Base-by-base conservation (phyloP, 1,284 basidiomycete species). In the Sparassis latifolia region DNA sequence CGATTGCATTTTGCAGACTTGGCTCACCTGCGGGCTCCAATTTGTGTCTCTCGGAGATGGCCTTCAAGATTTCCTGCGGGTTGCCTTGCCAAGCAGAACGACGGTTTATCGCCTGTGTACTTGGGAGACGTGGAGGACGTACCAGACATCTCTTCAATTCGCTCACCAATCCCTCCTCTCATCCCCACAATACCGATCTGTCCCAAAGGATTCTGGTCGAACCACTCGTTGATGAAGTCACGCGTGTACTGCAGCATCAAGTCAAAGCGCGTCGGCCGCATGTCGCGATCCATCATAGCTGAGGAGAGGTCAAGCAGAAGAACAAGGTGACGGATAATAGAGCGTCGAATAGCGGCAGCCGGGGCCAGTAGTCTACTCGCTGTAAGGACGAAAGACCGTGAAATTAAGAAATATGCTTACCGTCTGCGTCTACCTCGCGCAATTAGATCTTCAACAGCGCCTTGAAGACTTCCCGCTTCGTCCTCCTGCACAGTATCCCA, bases 401-500 rank as follows among this genome's bases (percentile, higher is more conserved):
- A 10, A 10, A 49, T n/a, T 31, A 28, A 35, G 35, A 10, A 50
- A 43, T 0, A 12, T 49, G 56, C 77, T 52, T 56, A 88, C 93
- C 94, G 79, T 64, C 89, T 80, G 50, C 96, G 79, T 57, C 95
- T 77, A 7, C 88, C 84, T 53, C 92, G 77, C 10, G 94, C 92
- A 67, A 98, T 79, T 60, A 92, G 77, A 54, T 90, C 90, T 57
- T 94, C 85, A 2, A 99, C 94, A 1, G 94, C 89, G 1, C 85
- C 81, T 55, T 95, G 90, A 54, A 99, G 68, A 59, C 92, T 96
- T 1, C 96, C 96, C 0, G 79, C 79, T 62, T 95, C 96, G 66
- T 99, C 96, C 68, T 99, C 97, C 63, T 93, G 89, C 0, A 99
- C 92, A 2, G 87, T 89, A 61, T 99, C 97, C 96, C 96, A 99